Evolutionary conservation across 2,329 filamentous ascomycete species (phyloP).

Genomic region (Cladosporium phlei): DNA sequence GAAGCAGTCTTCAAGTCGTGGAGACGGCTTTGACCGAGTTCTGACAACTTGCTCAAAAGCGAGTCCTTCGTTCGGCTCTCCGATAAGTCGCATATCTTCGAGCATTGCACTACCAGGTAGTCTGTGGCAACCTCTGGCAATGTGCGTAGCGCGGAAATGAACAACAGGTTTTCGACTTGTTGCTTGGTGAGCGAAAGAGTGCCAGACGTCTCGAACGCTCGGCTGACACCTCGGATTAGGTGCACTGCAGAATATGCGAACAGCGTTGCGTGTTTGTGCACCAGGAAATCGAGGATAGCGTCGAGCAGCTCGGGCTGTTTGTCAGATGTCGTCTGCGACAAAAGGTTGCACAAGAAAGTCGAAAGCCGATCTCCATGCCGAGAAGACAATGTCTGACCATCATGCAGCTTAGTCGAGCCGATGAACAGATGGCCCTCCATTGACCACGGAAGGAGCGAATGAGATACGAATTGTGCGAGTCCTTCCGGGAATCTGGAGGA

Average conservation of each 20-base stretch:
- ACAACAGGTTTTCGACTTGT: slow-evolving; percentile 33
- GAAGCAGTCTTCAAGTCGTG: not conserved
- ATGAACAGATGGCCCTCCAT: slow-evolving; percentile 43
- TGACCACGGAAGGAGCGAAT: slow-evolving; percentile 45
- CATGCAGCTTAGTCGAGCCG: slow-evolving; percentile 30
- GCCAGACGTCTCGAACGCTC: slow-evolving; percentile 26
- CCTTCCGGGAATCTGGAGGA: slow-evolving; percentile 19
- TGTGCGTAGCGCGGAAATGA: slow-evolving; percentile 34
- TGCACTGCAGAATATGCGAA: slow-evolving; percentile 42
- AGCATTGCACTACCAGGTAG: slow-evolving; percentile 29
- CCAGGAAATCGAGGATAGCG: slow-evolving; percentile 27
- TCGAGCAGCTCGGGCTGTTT: slow-evolving; percentile 24
- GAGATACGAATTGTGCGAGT: slow-evolving; percentile 35
- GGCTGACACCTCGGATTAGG: slow-evolving; percentile 39
- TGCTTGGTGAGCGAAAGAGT: slow-evolving; percentile 18
- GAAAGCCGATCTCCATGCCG: slow-evolving; percentile 39
- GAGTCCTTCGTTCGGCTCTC: not conserved
- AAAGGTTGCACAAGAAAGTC: slow-evolving; percentile 32
- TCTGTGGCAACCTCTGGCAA: slow-evolving; percentile 42
- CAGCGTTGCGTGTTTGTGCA: slow-evolving; percentile 29
- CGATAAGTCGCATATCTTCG: slow-evolving; percentile 21
- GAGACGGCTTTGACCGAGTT: not conserved
- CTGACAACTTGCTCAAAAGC: not conserved
- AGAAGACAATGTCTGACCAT: slow-evolving; percentile 30
- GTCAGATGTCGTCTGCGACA: slow-evolving; percentile 20